Base-by-base conservation (phyloP, 768 basidiomycete species). In the Tulasnella sp. region DNA sequence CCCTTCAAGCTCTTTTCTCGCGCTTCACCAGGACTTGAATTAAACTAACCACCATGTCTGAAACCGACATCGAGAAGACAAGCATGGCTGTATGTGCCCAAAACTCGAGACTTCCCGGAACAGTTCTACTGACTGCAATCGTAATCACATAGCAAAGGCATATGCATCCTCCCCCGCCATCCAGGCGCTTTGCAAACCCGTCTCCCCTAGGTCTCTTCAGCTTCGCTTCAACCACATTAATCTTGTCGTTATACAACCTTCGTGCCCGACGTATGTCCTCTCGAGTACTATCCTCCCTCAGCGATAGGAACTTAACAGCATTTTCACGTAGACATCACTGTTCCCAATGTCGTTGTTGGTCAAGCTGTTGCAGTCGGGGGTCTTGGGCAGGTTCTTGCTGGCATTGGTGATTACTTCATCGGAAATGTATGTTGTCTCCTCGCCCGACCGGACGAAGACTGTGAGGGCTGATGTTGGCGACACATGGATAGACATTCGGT, bases 361-460 rank as follows among this genome's bases (percentile, higher is more conserved):
- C 94, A 96, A 93, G 93, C 93, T 36, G 81, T 93, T 79, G 92
- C 90, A 83, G 88, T 88, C 78, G 95, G 94, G 78, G 95, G 95
- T 77, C 89, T 96, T 37, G 90, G 87, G 11, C 95, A 96, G 81
- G 85, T 96, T 69, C 84, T 96, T 40, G 94, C 94, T 37, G 95
- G 95, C 45, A 93, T 95, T 90, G 94, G 93, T 92, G 90, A 91
- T 82, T 91, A 90, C 58, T 71, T 71, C 19, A 45, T 49, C 34
- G 79, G 78, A 38, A 79, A 75, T 42, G 67, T 75, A 69, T 3
- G 54, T 34, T 34, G 36, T 36, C 22, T 36, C 4, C n/a, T 17
- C 9, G 38, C 3, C 58, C 9, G n/a, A n/a, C 31, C 22, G 8
- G 31, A n/a, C 37, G 19, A 68, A 42, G 8, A 52, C 39, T 67